A percentile compares a stretch with the other conserved stretches of the same genome.
These are phyloP conservation scores for Ophiosphaerella herpotricha DNA, from an alignment of 2,329 filamentous ascomycete genomes.

Conservation along the genomic window DNA sequence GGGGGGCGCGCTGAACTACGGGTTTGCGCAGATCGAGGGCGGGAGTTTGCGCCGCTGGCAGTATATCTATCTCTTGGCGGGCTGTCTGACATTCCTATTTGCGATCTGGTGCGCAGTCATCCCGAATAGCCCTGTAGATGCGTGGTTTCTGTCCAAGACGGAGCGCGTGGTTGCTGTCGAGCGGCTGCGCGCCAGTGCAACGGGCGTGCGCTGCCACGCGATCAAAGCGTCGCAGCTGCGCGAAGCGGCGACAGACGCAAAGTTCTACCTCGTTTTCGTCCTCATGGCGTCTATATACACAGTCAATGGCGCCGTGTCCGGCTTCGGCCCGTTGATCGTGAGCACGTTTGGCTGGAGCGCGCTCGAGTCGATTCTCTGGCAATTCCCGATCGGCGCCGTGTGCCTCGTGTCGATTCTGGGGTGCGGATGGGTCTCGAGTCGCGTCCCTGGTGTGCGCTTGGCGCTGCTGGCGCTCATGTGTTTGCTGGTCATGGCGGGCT, in stretches of 20 bases:
- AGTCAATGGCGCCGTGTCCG: conserved; percentile 51
- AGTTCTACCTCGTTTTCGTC: conserved; percentile 47
- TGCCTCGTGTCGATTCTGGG: conserved; percentile 69
- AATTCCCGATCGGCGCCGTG: conserved; percentile 74
- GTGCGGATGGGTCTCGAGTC: conserved; percentile 67
- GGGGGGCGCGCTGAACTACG: conserved; percentile 41
- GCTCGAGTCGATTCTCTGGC: conserved; percentile 55
- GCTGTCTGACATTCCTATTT: conserved; percentile 61
- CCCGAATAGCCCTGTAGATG: conserved; percentile 67
- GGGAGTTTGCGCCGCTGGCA: conserved; percentile 56
- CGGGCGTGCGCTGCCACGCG: conserved; percentile 57
- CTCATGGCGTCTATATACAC: conserved; percentile 61
- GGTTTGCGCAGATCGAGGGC: conserved; percentile 44
- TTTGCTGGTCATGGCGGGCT: conserved; percentile 75
- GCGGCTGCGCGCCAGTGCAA: conserved; percentile 53
- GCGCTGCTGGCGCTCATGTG: conserved; percentile 68
- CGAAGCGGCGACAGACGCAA: conserved; percentile 55
- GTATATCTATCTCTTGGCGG: conserved; percentile 70
- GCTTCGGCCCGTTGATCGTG: conserved; percentile 46
- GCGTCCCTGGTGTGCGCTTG: conserved; percentile 66
- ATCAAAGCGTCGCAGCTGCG: conserved; percentile 58
- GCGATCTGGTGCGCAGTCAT: conserved; percentile 69
- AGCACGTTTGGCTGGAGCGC: conserved; percentile 50
- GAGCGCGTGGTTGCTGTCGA: conserved; percentile 63
- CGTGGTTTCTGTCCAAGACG: conserved; percentile 69